A percentile compares a stretch with the other conserved stretches of the same genome.
Conservation (phyloP, 2,329 filamentous ascomycete species). For the Balansia obtecta region DNA sequence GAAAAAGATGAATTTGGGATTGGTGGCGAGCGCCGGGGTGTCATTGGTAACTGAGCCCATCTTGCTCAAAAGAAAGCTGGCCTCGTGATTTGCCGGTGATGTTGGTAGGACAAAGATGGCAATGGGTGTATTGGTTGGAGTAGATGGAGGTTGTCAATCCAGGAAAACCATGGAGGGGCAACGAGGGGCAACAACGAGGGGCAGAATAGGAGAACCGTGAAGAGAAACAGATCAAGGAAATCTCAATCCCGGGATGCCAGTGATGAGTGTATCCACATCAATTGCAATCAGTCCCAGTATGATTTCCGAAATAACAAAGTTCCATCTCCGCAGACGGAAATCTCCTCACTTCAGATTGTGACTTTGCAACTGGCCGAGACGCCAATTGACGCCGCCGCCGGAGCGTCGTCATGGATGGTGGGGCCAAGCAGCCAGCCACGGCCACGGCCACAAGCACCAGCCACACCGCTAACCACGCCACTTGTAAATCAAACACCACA, state of each 20-base stretch:
- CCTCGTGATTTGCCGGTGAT: background rate
- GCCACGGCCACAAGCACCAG: background rate
- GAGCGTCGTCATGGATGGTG: constrained; percentile 10
- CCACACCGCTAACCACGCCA: background rate
- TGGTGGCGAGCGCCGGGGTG: constrained; percentile 48
- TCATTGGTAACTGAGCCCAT: constrained; percentile 31
- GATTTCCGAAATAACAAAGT: background rate
- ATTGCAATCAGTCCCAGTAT: constrained; percentile 1
- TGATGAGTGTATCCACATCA: background rate
- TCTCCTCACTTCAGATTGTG: background rate
- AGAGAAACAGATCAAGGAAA: background rate
- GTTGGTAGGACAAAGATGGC: background rate
- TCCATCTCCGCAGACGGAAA: background rate
- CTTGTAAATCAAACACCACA: background rate
- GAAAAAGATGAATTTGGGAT: constrained; percentile 93
- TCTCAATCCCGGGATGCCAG: constrained; percentile 1
- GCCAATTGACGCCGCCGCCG: background rate
- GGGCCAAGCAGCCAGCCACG: background rate
- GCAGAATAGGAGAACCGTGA: background rate
- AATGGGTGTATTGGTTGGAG: background rate
- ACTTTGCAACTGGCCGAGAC: background rate
- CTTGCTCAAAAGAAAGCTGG: constrained; percentile 8
- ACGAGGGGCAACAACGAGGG: background rate
- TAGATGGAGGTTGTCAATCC: background rate
- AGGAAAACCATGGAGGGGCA: background rate